These are phyloP conservation scores for Stagonosporopsis chrysanthemi DNA, from an alignment of 2,329 filamentous ascomycete species.

Conservation along the genomic window DNA sequence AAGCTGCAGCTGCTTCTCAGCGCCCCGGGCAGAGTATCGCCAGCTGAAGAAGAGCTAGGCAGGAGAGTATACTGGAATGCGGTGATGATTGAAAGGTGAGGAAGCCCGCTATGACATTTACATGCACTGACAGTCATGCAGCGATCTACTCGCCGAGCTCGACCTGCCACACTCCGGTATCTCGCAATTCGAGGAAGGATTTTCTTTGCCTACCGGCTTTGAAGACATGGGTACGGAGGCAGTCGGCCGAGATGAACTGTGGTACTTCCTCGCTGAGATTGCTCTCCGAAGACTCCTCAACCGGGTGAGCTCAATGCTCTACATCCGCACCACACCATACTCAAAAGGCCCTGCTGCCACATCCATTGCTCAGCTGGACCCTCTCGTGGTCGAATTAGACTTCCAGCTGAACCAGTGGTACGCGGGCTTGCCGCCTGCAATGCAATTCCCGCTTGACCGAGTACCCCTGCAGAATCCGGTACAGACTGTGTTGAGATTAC, in stretches of 20 bases:
- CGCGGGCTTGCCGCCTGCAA: constrained; percentile 74
- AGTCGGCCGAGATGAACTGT: constrained; percentile 77
- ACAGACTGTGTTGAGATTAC: constrained; percentile 78
- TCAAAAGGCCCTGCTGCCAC: constrained; percentile 58
- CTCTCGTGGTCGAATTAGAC: constrained; percentile 80
- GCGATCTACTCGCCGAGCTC: constrained; percentile 77
- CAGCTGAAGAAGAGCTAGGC: constrained; percentile 74
- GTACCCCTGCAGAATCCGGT: constrained; percentile 74
- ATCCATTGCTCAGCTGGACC: constrained; percentile 76
- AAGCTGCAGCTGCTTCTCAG: constrained; percentile 82
- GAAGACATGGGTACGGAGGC: constrained; percentile 71
- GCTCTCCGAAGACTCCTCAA: constrained; percentile 79
- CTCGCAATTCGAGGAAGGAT: constrained; percentile 80
- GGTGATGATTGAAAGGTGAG: constrained; percentile 73
- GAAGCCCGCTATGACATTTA: background rate
- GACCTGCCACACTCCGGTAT: constrained; percentile 85
- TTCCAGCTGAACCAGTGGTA: constrained; percentile 88
- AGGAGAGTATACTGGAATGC: constrained; percentile 87
- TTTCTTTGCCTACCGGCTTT: constrained; percentile 79
- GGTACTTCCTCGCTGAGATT: constrained; percentile 88
- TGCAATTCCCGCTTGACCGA: constrained; percentile 79
- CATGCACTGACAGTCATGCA: constrained; percentile 19
- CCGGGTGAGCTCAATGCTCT: constrained; percentile 79
- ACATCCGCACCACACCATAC: constrained; percentile 67
- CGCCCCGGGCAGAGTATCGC: constrained; percentile 73